These are phyloP conservation scores for Chrysochromulina tobinii DNA, from an alignment of 78 protist genomes.

Conservation along the genomic window DNA sequence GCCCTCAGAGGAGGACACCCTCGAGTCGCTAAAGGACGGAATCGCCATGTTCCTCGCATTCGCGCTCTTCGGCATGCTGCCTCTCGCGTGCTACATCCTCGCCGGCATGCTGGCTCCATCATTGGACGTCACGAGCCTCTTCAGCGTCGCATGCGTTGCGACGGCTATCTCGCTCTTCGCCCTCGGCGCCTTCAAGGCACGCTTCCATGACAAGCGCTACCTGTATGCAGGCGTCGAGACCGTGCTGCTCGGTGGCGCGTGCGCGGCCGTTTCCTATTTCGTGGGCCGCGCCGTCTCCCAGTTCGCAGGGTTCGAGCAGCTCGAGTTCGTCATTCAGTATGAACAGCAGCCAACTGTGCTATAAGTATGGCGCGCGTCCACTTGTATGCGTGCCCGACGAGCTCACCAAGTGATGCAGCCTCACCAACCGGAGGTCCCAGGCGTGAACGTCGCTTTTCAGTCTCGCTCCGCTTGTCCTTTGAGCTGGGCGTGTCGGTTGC, in stretches of 20 bases:
- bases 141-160: neutral
- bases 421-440: too few relatives aligned
- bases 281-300: neutral
- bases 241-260: neutral
- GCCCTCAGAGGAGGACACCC: neutral
- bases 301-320: neutral
- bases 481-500: too few relatives aligned
- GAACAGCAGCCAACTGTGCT: too few relatives aligned
- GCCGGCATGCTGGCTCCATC: neutral
- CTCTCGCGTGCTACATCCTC: neutral
- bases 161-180: neutral
- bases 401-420: too few relatives aligned
- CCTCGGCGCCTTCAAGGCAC: constrained; percentile 5
- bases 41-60: neutral
- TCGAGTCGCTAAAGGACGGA: neutral
- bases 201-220: neutral
- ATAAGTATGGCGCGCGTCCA: too few relatives aligned
- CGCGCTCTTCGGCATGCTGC: constrained; percentile 8
- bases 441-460: too few relatives aligned
- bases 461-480: too few relatives aligned
- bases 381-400: too few relatives aligned
- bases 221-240: neutral
- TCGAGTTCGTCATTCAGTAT: neutral
- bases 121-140: too few relatives aligned
- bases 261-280: neutral